phyloP scores from a whole-genome alignment of 2,329 filamentous ascomycete genomes.

The Zalaria sp. region DNA sequence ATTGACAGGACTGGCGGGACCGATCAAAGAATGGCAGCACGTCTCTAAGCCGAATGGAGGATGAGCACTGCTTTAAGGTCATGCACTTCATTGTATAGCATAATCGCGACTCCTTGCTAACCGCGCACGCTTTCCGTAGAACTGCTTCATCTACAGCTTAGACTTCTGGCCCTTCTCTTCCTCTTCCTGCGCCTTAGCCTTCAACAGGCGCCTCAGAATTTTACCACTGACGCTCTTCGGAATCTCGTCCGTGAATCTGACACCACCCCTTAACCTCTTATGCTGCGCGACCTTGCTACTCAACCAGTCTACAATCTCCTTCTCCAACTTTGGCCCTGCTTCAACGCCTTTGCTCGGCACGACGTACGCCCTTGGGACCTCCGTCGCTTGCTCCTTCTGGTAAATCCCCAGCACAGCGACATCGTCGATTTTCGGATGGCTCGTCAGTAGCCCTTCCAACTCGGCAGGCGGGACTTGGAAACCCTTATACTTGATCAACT shows the following conservation, averaged over 20 bases:
- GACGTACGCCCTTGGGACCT: slow-evolving; percentile 31
- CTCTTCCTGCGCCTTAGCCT: slow-evolving; percentile 29
- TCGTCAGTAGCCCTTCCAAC: slow-evolving; percentile 29
- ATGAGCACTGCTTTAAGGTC: too few species aligned
- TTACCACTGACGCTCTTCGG: slow-evolving; percentile 34
- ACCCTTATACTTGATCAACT: slow-evolving; percentile 51
- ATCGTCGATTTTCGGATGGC: slow-evolving; percentile 28
- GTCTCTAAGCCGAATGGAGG: neutral
- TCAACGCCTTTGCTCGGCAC: slow-evolving; percentile 22
- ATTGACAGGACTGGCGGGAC: neutral
- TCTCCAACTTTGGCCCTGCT: slow-evolving; percentile 18
- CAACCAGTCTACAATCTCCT: slow-evolving; percentile 28
- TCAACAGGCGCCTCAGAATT: slow-evolving; percentile 31
- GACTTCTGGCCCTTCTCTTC: slow-evolving; percentile 20
- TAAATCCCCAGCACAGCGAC: slow-evolving; percentile 32
- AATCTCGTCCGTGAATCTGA: slow-evolving; percentile 31
- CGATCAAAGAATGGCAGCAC: neutral
- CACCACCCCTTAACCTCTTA: slow-evolving; percentile 31
- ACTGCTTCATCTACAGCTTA: slow-evolving; percentile 20
- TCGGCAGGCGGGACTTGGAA: slow-evolving; percentile 36
- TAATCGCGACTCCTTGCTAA: too few species aligned
- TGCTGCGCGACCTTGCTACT: slow-evolving; percentile 31
- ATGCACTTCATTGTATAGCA: too few species aligned
- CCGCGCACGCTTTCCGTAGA: neutral
- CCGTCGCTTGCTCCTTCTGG: slow-evolving; percentile 30